These are phyloP conservation scores for Ceratobasidium sp. DNA, from an alignment of 1,284 basidiomycete species.

Conservation along the genomic window DNA sequence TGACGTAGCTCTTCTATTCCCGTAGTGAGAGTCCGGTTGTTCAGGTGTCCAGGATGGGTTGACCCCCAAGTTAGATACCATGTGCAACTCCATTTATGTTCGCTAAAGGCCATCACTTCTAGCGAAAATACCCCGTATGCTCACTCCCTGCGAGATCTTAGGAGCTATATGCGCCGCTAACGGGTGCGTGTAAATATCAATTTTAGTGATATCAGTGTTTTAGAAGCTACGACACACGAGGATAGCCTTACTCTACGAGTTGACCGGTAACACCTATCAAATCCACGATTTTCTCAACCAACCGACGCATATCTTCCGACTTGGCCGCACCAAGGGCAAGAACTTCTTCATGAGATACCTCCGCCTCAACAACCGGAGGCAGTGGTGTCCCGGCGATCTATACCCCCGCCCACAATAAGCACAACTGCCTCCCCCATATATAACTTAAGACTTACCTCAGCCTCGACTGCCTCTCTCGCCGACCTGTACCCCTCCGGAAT, in stretches of 20 bases:
- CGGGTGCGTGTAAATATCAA: background rate
- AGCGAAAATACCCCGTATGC: background rate
- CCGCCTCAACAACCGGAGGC: conserved; percentile 58
- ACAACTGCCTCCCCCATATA: background rate
- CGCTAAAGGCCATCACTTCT: background rate
- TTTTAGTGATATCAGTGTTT: background rate
- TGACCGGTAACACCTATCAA: conserved; percentile 48
- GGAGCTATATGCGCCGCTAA: conserved; percentile 19
- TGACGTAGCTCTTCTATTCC: background rate
- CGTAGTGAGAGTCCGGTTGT: conserved; percentile 1
- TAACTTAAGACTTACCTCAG: conserved; percentile 66
- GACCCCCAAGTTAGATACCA: background rate
- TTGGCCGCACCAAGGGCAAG: conserved; percentile 72
- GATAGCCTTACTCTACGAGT: conserved; percentile 14
- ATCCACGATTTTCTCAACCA: conserved; percentile 73
- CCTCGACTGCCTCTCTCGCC: conserved; percentile 75
- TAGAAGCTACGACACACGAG: background rate
- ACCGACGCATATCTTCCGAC: conserved; percentile 72
- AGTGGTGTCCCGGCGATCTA: conserved; percentile 71
- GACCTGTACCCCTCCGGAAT: conserved; percentile 75
- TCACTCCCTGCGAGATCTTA: background rate
- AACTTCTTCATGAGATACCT: conserved; percentile 87
- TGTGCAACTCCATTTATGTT: background rate
- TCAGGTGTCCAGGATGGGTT: background rate
- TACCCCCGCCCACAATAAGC: conserved; percentile 40